Conservation (phyloP, 495 filamentous ascomycete species). For the Penicillium flavigenum region DNA sequence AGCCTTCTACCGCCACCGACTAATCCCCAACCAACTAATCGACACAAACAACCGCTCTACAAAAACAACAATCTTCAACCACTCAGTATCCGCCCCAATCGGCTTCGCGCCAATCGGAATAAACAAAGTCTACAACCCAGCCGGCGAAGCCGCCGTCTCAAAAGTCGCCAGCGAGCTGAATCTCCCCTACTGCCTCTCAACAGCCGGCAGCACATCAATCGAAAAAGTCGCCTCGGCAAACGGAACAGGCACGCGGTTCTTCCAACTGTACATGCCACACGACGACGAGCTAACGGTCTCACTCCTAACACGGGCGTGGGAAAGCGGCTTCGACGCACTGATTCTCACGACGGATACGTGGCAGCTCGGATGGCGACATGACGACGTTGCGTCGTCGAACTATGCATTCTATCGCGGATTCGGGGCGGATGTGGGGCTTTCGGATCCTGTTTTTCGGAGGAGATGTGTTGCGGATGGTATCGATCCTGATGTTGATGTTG, state of each 20-base stretch:
- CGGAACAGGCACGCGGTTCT: conserved; percentile 51
- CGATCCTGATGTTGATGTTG: conserved; percentile 49
- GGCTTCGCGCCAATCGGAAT: conserved; percentile 68
- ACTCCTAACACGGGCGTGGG: conserved; percentile 52
- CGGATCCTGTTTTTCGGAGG: conserved; percentile 58
- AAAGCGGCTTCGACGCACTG: conserved; percentile 56
- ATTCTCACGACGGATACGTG: conserved; percentile 67
- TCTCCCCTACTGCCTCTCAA: conserved; percentile 56
- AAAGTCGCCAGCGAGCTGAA: conserved; percentile 57
- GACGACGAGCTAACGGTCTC: conserved; percentile 60
- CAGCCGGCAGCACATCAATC: conserved; percentile 58
- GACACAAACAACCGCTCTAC: conserved; percentile 62
- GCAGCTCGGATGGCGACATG: conserved; percentile 64
- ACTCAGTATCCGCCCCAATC: conserved; percentile 57
- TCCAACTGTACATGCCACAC: conserved; percentile 65
- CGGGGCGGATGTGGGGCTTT: conserved; percentile 57
- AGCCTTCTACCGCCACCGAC: conserved; percentile 66
- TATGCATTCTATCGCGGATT: conserved; percentile 63
- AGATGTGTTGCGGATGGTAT: conserved; percentile 51
- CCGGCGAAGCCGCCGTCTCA: conserved; percentile 58
- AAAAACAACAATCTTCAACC: conserved; percentile 58
- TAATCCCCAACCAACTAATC: conserved; percentile 62
- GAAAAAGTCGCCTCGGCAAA: conserved; percentile 61
- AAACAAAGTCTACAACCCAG: conserved; percentile 62
- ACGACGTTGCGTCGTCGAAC: conserved; percentile 56